phyloP scores from a whole-genome alignment of 768 basidiomycete species.

The Galerina sulciceps region DNA sequence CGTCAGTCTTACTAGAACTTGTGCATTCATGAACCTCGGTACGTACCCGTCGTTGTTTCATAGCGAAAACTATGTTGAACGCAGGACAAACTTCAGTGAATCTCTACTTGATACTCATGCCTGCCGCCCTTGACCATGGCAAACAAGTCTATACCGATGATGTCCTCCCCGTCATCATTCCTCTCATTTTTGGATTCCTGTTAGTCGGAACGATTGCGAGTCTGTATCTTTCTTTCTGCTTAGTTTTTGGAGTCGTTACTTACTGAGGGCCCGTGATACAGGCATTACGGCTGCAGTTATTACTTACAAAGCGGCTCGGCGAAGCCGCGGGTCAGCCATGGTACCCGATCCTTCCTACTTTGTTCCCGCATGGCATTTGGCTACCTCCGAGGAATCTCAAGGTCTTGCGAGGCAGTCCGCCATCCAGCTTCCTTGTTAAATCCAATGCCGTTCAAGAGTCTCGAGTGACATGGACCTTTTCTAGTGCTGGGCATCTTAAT shows the following conservation, averaged over 20 bases:
- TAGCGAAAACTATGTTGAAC: background rate
- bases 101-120: background rate
- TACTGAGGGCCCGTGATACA: background rate
- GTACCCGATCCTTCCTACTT: constrained; percentile 1
- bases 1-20: background rate
- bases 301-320: constrained; percentile 3
- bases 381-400: background rate
- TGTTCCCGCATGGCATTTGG: constrained; percentile 4
- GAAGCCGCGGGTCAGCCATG: constrained; percentile 2
- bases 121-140: background rate
- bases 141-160: background rate
- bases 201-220: constrained; percentile 1
- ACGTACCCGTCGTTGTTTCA: background rate
- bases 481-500: no score
- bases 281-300: background rate
- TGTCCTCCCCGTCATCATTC: constrained; percentile 1
- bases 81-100: background rate
- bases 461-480: no score
- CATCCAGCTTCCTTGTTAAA: background rate
- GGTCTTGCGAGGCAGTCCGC: background rate
- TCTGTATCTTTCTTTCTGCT: background rate
- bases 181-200: constrained; percentile 2
- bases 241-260: no score
- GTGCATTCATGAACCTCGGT: constrained; percentile 3
- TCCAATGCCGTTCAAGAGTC: no score